Evolutionary conservation across 192 early-diverging fungal genomes (phyloP).

Genomic region (Lobosporangium transversale): DNA sequence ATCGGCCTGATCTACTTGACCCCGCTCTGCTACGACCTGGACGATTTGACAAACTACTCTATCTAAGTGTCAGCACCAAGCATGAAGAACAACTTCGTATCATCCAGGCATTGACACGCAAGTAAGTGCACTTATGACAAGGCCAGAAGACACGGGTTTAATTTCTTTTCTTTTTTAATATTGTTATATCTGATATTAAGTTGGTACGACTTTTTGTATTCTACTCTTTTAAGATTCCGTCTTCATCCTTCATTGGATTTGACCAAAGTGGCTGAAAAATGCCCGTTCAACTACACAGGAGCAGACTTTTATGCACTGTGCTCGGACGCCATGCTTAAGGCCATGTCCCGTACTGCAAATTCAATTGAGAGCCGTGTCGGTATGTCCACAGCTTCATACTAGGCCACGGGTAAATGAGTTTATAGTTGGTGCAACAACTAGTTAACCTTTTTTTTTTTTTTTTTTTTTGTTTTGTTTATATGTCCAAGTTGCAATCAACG

Average conservation of each 20-base stretch:
- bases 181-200: no score
- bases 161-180: no score
- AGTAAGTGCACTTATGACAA: constrained; percentile 60
- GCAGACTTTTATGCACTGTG: constrained; percentile 99
- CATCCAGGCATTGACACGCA: constrained; percentile 92
- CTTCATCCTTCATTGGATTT: constrained; percentile 84
- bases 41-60: constrained; percentile 96
- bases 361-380: constrained; percentile 67
- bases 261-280: constrained; percentile 77
- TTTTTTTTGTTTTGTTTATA: background rate
- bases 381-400: no score
- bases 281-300: constrained; percentile 94
- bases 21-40: constrained; percentile 94
- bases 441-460: background rate
- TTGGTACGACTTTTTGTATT: constrained; percentile 8
- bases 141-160: no score
- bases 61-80: constrained; percentile 92
- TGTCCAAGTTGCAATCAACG: constrained; percentile 42
- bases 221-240: constrained; percentile 70
- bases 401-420: no score
- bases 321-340: constrained; percentile 96
- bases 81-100: constrained; percentile 90
- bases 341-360: constrained; percentile 90
- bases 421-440: no score
- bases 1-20: constrained; percentile 96